Base-by-base conservation (phyloP, 1,139 yeast species). In the Kodamaea derodonti region DNA sequence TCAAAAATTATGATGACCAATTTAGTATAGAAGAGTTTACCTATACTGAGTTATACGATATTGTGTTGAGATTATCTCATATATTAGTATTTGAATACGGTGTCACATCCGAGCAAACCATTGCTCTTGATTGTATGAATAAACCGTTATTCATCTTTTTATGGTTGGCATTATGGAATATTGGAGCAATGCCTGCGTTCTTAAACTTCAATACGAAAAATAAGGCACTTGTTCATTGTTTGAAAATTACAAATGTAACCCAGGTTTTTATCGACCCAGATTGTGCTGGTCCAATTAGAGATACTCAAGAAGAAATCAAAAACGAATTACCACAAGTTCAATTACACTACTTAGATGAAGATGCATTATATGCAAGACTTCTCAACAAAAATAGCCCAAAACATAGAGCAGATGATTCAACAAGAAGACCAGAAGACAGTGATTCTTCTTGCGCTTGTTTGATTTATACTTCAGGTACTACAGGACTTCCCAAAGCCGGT, bases 401-500 rank as follows among this genome's bases (percentile, higher is more conserved):
- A 41, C 71, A 72, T 46, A 62, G 87, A 46, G 79, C 82, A 36
- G 62, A 69, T 0, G 80, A 80, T 48, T 42, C 58, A 3, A 58
- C 75, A 8, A 74, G 92, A 60, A 73, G 83, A 45, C 73, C 75
- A 3, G 60, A 58, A 5, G 78, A 77, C 39, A 56, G 65, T 7
- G 85, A 80, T 52, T 75, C 68, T 47, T 76, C 78, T 38, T 75
- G 92, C 9, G 80, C 86, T 24, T 73, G 82, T 42, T 70, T 86
- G 48, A 85, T 92, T 38, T 90, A 83, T 56, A 92, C 98, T 1
- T 84, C 95, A 0, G 98, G 98, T 30, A 90, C 97, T 8, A 87
- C 97, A 0, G 97, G 97, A 0, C 62, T 88, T 43, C 97, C 98
- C 11, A 92, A 92, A 59, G 86, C 97, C 4, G 97, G 95, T 4